phyloP scores from a whole-genome alignment of 768 basidiomycete species.

The Hygrocybe punicea region DNA sequence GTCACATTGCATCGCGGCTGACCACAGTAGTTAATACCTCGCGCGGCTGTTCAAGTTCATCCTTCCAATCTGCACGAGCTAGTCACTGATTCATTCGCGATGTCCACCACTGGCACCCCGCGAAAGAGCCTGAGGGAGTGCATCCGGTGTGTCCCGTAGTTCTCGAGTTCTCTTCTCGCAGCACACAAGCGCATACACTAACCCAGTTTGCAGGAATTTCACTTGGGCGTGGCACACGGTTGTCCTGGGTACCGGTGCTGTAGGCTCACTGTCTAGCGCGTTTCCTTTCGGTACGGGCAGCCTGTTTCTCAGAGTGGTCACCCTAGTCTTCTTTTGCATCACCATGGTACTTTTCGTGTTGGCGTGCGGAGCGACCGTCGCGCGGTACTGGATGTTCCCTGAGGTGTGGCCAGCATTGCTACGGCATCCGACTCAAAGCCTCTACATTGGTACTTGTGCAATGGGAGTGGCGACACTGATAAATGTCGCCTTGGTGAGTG shows the following conservation, averaged over 20 bases:
- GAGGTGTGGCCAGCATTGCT: conserved; percentile 45
- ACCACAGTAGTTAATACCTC: too few species aligned
- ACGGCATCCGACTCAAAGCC: conserved; percentile 43
- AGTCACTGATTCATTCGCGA: too few species aligned
- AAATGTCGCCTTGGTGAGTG: conserved; percentile 43
- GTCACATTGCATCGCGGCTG: too few species aligned
- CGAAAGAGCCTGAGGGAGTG: not conserved
- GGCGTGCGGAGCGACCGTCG: conserved; percentile 37
- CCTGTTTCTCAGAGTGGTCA: conserved; percentile 34
- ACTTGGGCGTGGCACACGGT: conserved; percentile 39
- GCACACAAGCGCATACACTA: not conserved
- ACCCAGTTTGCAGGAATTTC: conserved; percentile 52
- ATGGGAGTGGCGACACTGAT: conserved; percentile 64
- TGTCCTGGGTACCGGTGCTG: conserved; percentile 54
- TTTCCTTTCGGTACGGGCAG: conserved; percentile 48
- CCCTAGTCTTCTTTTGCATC: conserved; percentile 55
- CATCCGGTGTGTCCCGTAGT: not conserved
- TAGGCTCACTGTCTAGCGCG: conserved; percentile 44
- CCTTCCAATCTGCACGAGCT: too few species aligned
- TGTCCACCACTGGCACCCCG: not conserved
- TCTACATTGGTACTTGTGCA: conserved; percentile 48
- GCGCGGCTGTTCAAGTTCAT: too few species aligned
- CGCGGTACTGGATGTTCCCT: conserved; percentile 54
- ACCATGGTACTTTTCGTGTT: conserved; percentile 53
- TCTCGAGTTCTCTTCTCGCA: too few species aligned